Percentiles rank a stretch among this genome's conserved stretches.
Conservation (phyloP, 1,139 yeast genomes). For the Ogataea hybrid region DNA sequence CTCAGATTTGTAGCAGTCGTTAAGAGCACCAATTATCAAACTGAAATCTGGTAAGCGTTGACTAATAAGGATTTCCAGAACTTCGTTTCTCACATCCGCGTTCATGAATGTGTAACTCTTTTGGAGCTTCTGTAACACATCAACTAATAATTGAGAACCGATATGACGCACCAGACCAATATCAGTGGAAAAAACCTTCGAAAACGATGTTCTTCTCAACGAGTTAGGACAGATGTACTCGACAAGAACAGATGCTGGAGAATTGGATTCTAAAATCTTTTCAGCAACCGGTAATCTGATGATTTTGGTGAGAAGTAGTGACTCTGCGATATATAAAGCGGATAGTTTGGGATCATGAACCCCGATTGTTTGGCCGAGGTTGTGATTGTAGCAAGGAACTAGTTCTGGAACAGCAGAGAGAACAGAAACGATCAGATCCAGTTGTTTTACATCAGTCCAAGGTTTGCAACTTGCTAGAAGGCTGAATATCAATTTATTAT, state of each 20-base stretch:
- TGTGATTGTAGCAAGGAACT: conserved; percentile 66
- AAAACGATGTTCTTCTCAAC: conserved; percentile 55
- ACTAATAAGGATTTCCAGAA: conserved; percentile 36
- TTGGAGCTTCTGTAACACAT: conserved; percentile 53
- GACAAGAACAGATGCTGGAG: conserved; percentile 22
- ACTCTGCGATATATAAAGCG: conserved; percentile 80
- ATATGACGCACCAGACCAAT: conserved; percentile 63
- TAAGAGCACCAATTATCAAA: conserved; percentile 37
- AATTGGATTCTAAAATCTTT: conserved; percentile 20
- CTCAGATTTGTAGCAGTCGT: conserved; percentile 34
- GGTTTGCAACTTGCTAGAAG: conserved; percentile 70
- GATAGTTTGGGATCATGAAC: conserved; percentile 38
- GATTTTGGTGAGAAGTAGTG: conserved; percentile 58
- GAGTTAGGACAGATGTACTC: conserved; percentile 69
- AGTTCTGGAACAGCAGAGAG: conserved; percentile 63
- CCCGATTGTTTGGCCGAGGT: conserved; percentile 44
- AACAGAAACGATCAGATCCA: conserved; percentile 52
- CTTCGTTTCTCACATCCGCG: conserved; percentile 34
- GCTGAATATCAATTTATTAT: conserved; percentile 66
- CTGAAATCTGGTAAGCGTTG: conserved; percentile 50
- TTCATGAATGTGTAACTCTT: conserved; percentile 39
- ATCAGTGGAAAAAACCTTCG: conserved; percentile 56
- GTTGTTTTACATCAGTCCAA: conserved; percentile 70
- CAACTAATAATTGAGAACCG: conserved; percentile 56
- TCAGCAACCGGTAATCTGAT: conserved; percentile 55